Evolutionary conservation across 169 alveolate species (phyloP), one percentile per base, ranked within the genome.

Genomic region (Eimeria maxima): DNA sequence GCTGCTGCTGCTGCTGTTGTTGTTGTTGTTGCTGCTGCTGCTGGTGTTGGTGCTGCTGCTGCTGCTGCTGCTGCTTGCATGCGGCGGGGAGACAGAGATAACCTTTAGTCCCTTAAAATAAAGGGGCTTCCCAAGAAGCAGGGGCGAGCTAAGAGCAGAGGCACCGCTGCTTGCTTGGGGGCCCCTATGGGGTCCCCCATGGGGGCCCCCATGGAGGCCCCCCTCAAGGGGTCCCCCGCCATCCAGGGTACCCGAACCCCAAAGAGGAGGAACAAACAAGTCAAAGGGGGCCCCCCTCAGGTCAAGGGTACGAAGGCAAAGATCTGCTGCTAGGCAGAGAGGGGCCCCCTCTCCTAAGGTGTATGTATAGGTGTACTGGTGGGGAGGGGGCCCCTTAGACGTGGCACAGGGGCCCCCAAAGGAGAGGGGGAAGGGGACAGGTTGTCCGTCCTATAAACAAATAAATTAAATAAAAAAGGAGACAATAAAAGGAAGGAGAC

Each of bases 1-100:
- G 74, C 74, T 65, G 53, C 84, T 73, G 84, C 84, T 73, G 84
- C n/a, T n/a, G n/a, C n/a, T n/a, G n/a, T n/a, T n/a, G n/a, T n/a
- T n/a, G n/a, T n/a, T n/a, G n/a, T n/a, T n/a, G n/a, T n/a, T n/a
- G n/a, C n/a, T n/a, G n/a, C n/a, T n/a, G n/a, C n/a, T n/a, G n/a
- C n/a, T n/a, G n/a, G n/a, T n/a, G n/a, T n/a, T n/a, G n/a, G n/a
- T n/a, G n/a, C n/a, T n/a, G n/a, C n/a, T n/a, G n/a, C 57, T 50
- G 57, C 57, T 50, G 57, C 57, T 50, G 57, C 57, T 50, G 57
- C 57, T 50, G 57, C 57, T 50, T 50, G n/a, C n/a, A n/a, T n/a
- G n/a, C n/a, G 57, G 57, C 5, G 57, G 57, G 57, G 57, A 50
- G 53, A 33, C 53, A 38, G 84, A 73, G 53, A 73, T 50, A n/a